Conservation (phyloP, 2,329 filamentous ascomycete genomes). For the Basipetospora sp. region DNA sequence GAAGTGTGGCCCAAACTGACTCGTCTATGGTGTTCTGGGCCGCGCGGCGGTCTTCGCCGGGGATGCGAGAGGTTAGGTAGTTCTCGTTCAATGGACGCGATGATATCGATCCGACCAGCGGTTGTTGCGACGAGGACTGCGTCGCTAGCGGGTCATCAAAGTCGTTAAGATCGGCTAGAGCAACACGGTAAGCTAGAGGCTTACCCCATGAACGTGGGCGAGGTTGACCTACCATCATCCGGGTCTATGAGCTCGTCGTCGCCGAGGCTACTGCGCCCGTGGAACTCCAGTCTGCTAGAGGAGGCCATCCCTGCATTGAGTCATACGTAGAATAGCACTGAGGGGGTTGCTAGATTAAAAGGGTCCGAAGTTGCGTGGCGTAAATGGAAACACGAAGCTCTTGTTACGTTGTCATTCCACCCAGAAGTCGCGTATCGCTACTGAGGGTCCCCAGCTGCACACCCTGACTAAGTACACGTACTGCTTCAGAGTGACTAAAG, state of each 20-base stretch:
- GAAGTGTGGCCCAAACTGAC: conserved; percentile 91
- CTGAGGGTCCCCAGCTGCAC: no score
- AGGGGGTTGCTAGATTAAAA: no score
- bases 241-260: conserved; percentile 65
- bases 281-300: conserved; percentile 7
- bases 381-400: no score
- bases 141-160: conserved; percentile 69
- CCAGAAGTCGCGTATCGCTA: no score
- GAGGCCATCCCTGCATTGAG: no score
- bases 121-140: conserved; percentile 51
- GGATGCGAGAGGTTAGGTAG: conserved; percentile 78
- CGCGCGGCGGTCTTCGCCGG: conserved; percentile 81
- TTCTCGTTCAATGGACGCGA: conserved; percentile 52
- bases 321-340: no score
- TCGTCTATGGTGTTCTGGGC: conserved; percentile 92
- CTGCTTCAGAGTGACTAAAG: no score
- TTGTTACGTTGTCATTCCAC: no score
- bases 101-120: conserved; percentile 70
- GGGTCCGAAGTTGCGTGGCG: no score
- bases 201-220: background rate
- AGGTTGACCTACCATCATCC: conserved; percentile 49
- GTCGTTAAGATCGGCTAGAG: conserved; percentile 68
- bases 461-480: no score
- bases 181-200: conserved; percentile 8
- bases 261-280: conserved; percentile 28